A percentile compares a stretch with the other conserved stretches of the same genome.
phyloP scores from a whole-genome alignment of 768 basidiomycete genomes.

The Mycena maculata region DNA sequence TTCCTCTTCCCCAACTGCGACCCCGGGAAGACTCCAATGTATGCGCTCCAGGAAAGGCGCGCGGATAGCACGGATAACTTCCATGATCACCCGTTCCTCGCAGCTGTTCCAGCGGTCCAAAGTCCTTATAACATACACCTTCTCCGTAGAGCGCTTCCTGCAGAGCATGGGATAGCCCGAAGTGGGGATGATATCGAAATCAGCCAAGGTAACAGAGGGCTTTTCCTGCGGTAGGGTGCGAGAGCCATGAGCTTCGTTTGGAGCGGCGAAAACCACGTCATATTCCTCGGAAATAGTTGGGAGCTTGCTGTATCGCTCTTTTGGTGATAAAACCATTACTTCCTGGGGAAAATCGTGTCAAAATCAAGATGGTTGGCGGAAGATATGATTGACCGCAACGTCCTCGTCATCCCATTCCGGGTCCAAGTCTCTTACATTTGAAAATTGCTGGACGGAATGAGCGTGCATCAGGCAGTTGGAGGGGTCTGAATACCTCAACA shows the following conservation, averaged over 20 bases:
- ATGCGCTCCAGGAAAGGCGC: slow-evolving; percentile 42
- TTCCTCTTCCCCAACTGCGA: slow-evolving; percentile 38
- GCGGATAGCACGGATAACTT: slow-evolving; percentile 30
- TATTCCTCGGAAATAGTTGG: slow-evolving; percentile 29
- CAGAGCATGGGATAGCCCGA: slow-evolving; percentile 29
- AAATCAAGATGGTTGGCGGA: background rate
- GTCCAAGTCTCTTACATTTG: slow-evolving; percentile 41
- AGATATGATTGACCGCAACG: slow-evolving; percentile 41
- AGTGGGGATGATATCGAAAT: slow-evolving; percentile 32
- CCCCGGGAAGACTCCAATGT: slow-evolving; percentile 43
- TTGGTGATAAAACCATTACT: slow-evolving; percentile 48
- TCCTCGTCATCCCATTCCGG: slow-evolving; percentile 49
- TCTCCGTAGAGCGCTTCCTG: slow-evolving; percentile 28
- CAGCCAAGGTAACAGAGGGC: slow-evolving; percentile 19
- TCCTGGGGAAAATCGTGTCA: slow-evolving; percentile 38
- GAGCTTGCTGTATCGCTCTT: slow-evolving; percentile 33
- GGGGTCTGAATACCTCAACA: slow-evolving; percentile 40
- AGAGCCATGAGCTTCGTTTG: slow-evolving; percentile 23
- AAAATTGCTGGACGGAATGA: slow-evolving; percentile 37
- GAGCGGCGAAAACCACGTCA: slow-evolving; percentile 18
- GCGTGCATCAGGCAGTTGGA: background rate
- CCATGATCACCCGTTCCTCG: slow-evolving; percentile 24
- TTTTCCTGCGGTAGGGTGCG: slow-evolving; percentile 1
- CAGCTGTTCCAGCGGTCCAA: background rate
- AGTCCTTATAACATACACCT: slow-evolving; percentile 30